Percentiles rank a stretch among this genome's conserved stretches.
Evolutionary conservation across 164 flowering plant species (phyloP).

Genomic region (Magnolia sinica): DNA sequence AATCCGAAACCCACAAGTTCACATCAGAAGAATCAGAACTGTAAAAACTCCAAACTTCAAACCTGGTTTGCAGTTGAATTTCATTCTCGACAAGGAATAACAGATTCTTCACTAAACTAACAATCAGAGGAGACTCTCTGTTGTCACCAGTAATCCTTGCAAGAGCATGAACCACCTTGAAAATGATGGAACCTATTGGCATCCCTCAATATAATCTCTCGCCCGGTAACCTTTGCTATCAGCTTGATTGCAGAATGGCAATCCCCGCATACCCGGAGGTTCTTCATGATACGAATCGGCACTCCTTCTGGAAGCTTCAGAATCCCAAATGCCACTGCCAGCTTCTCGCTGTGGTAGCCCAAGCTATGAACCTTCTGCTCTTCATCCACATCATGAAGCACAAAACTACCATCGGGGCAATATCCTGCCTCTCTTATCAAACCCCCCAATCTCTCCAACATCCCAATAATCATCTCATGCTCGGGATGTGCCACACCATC

Average conservation of each 20-base stretch:
- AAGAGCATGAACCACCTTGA: constrained; percentile 65
- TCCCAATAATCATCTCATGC: constrained; percentile 38
- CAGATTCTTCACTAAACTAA: background rate
- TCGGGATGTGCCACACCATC: constrained; percentile 50
- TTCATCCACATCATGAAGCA: constrained; percentile 78
- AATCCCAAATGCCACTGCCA: constrained; percentile 81
- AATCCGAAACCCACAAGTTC: background rate
- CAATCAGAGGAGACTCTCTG: background rate
- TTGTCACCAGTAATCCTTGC: constrained; percentile 69
- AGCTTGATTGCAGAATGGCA: constrained; percentile 79
- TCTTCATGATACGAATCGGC: constrained; percentile 79
- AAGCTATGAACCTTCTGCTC: constrained; percentile 69
- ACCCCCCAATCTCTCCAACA: constrained; percentile 49
- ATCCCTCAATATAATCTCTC: constrained; percentile 77
- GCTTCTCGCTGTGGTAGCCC: constrained; percentile 68
- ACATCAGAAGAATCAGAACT: background rate
- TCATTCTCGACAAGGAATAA: background rate
- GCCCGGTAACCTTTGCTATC: constrained; percentile 50
- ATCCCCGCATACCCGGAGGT: constrained; percentile 85
- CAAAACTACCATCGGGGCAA: constrained; percentile 65
- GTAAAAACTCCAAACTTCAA: background rate
- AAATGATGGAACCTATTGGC: constrained; percentile 85
- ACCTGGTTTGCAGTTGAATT: background rate
- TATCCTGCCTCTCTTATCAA: constrained; percentile 68
- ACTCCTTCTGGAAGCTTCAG: constrained; percentile 55